Percentiles rank a stretch among this genome's conserved stretches.
Conservation (phyloP, 192 early-diverging fungal genomes). For the Pilobolus umbonatus region DNA sequence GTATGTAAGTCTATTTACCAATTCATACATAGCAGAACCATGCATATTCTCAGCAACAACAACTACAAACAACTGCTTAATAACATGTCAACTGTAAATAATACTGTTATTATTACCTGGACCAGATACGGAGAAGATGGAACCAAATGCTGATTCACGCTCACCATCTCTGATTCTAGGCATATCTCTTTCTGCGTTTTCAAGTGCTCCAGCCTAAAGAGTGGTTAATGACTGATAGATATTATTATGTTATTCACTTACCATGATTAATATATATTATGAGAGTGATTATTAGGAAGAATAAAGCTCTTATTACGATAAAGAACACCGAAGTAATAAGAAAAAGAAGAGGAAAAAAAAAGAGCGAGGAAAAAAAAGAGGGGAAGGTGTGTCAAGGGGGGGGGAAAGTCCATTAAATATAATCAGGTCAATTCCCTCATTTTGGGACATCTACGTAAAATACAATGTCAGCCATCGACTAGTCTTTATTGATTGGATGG, state of each 20-base stretch:
- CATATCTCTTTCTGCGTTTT: conserved; percentile 78
- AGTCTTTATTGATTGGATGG: too few relatives aligned
- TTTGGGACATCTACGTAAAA: too few relatives aligned
- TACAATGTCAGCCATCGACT: too few relatives aligned
- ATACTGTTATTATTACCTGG: conserved; percentile 59
- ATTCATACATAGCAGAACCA: conserved; percentile 96
- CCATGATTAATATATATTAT: conserved; percentile 10
- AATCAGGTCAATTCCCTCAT: too few relatives aligned
- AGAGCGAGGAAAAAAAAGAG: neutral
- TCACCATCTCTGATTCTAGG: conserved; percentile 84
- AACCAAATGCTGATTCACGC: conserved; percentile 82
- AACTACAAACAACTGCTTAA: conserved; percentile 48
- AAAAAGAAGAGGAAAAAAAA: conserved; percentile 8
- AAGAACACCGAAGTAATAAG: neutral
- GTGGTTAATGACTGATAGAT: neutral
- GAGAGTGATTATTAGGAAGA: neutral
- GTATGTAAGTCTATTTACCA: conserved; percentile 58
- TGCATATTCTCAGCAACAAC: conserved; percentile 98
- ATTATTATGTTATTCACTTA: neutral
- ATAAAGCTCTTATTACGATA: neutral
- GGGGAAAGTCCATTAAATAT: too few relatives aligned
- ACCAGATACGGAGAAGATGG: conserved; percentile 95
- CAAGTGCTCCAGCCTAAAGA: conserved; percentile 82
- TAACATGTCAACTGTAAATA: neutral
- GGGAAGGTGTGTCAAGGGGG: neutral